These are phyloP conservation scores for Talaromyces verruculosus DNA, from an alignment of 2,329 filamentous ascomycete genomes.

Conservation along the genomic window DNA sequence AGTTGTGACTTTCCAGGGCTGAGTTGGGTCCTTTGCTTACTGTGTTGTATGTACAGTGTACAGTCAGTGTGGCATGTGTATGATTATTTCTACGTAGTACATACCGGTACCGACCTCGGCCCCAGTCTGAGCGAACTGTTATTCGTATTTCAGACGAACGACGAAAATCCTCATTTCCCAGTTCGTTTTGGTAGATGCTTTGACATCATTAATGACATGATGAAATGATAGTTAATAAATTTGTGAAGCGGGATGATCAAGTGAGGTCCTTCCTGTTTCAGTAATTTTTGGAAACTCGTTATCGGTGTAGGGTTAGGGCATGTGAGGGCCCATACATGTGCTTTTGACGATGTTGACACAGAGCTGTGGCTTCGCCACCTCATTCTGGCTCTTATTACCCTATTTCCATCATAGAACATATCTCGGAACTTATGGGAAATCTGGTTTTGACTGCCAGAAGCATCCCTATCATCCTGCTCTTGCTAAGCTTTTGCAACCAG, in stretches of 20 bases:
- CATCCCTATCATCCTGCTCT: background rate
- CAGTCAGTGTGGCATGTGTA: background rate
- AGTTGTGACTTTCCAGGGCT: background rate
- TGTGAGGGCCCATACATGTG: background rate
- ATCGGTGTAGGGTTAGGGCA: background rate
- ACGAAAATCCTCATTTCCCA: background rate
- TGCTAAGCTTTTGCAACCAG: too few relatives aligned
- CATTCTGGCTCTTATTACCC: background rate
- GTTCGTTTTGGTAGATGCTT: background rate
- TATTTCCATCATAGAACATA: background rate
- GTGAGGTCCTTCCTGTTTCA: slow-evolving; percentile 4
- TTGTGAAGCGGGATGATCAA: background rate
- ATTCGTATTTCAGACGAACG: background rate
- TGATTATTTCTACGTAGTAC: background rate
- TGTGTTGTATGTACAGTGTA: background rate
- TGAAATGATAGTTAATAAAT: background rate
- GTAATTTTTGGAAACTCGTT: background rate
- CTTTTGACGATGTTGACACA: background rate
- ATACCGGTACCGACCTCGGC: background rate
- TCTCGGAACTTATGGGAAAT: background rate
- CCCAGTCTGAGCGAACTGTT: background rate
- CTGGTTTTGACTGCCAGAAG: too few relatives aligned
- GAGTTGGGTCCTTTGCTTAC: background rate
- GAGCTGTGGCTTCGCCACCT: background rate
- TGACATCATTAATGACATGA: background rate